Conservation (phyloP, 192 early-diverging fungal species). For the Coemansia sp. region DNA sequence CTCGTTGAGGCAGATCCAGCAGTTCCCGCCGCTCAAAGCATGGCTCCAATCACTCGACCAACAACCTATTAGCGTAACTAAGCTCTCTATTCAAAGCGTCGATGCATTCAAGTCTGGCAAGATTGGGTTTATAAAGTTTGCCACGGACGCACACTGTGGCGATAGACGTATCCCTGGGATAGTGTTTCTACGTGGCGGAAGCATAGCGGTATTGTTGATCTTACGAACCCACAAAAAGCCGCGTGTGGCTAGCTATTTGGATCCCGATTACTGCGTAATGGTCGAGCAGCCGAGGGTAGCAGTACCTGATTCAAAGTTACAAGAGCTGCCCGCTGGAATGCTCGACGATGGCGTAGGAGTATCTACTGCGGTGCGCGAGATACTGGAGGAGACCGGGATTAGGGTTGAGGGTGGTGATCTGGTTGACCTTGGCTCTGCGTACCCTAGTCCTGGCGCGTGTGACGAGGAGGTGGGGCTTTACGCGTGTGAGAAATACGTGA, state of each 20-base stretch:
- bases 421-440: constrained; percentile 63
- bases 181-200: constrained; percentile 79
- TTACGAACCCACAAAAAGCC: constrained; percentile 29
- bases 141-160: constrained; percentile 52
- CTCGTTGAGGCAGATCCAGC: constrained; percentile 13
- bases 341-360: constrained; percentile 64
- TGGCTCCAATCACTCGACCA: constrained; percentile 34
- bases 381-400: constrained; percentile 82
- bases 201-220: constrained; percentile 71
- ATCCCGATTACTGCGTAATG: constrained; percentile 60
- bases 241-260: constrained; percentile 16
- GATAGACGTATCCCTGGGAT: constrained; percentile 65
- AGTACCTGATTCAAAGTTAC: constrained; percentile 58
- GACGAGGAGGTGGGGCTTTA: constrained; percentile 77
- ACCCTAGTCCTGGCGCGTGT: constrained; percentile 77
- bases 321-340: constrained; percentile 88
- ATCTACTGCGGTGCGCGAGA: constrained; percentile 66
- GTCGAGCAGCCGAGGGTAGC: constrained; percentile 75
- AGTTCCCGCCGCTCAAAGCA: constrained; percentile 28
- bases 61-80: constrained; percentile 16
- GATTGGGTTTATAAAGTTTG: constrained; percentile 77
- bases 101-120: constrained; percentile 64
- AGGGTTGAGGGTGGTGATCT: constrained; percentile 60
- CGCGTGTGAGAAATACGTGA: constrained; percentile 62
- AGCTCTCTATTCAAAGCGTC: constrained; percentile 68